These are phyloP conservation scores for Penicillium desertorum DNA, from an alignment of 495 filamentous ascomycete species.

Conservation along the genomic window DNA sequence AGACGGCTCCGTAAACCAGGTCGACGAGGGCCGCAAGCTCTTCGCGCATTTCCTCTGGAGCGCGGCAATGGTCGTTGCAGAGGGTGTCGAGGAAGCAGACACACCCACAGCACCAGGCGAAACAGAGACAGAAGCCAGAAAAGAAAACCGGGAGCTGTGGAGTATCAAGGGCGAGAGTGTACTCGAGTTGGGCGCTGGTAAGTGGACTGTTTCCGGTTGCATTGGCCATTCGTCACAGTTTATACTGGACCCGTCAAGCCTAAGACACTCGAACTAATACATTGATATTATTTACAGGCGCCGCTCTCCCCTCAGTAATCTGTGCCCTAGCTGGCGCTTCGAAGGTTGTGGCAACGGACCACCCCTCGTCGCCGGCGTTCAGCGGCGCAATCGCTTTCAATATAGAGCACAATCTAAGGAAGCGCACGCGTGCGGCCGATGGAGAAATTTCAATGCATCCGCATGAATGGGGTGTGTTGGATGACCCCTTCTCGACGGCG, in stretches of 20 bases:
- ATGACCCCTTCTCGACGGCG: conserved; percentile 51
- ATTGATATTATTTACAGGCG: conserved; percentile 48
- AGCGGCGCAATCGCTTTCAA: conserved; percentile 62
- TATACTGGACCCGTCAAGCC: not conserved
- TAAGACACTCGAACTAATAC: conserved; percentile 4
- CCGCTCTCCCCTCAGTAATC: conserved; percentile 72
- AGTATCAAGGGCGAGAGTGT: conserved; percentile 51
- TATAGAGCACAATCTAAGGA: conserved; percentile 53
- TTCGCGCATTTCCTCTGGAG: conserved; percentile 91
- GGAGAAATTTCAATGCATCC: conserved; percentile 50
- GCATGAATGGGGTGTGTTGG: conserved; percentile 71
- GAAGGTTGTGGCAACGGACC: conserved; percentile 70
- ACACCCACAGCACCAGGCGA: not conserved
- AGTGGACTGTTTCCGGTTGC: conserved; percentile 15
- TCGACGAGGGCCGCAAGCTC: conserved; percentile 57
- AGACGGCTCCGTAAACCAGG: conserved; percentile 26
- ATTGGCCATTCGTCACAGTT: not conserved
- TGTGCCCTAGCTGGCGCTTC: conserved; percentile 61
- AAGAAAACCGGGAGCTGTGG: conserved; percentile 40
- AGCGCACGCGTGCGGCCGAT: conserved; percentile 17
- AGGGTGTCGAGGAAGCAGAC: conserved; percentile 57
- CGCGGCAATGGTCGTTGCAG: conserved; percentile 68
- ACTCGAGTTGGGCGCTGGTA: conserved; percentile 63
- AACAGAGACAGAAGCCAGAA: conserved; percentile 3
- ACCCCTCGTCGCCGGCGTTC: conserved; percentile 67